Conservation (phyloP, 2,329 filamentous ascomycete species). For the Colletotrichum incanum region DNA sequence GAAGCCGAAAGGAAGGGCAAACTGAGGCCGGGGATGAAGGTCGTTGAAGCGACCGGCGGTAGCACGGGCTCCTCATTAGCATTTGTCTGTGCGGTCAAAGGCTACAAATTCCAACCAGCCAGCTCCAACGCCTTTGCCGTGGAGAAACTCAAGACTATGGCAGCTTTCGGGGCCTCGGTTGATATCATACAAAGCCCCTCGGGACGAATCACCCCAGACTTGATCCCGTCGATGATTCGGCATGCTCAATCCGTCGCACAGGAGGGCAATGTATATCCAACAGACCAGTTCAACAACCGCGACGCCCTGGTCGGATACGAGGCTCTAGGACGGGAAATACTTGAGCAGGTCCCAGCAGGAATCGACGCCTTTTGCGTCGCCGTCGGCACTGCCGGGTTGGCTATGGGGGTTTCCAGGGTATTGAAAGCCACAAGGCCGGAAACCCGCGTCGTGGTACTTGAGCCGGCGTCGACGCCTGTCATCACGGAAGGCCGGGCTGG, state of each 20-base stretch:
- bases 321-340: slow-evolving; percentile 20
- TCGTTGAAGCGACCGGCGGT: slow-evolving; percentile 41
- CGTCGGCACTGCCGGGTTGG: slow-evolving; percentile 38
- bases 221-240: slow-evolving; percentile 24
- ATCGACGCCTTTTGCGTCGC: slow-evolving; percentile 41
- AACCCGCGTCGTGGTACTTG: slow-evolving; percentile 15
- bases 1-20: slow-evolving; percentile 27
- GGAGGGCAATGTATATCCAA: slow-evolving; percentile 21
- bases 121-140: slow-evolving; percentile 26
- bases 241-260: not conserved
- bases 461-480: slow-evolving; percentile 19
- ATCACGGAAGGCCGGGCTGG: slow-evolving; percentile 9
- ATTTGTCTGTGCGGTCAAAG: slow-evolving; percentile 45
- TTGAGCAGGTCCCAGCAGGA: slow-evolving; percentile 21
- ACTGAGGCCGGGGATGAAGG: slow-evolving; percentile 23
- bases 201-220: slow-evolving; percentile 30
- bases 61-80: slow-evolving; percentile 41
- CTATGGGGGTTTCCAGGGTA: slow-evolving; percentile 32
- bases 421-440: slow-evolving; percentile 1
- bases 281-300: slow-evolving; percentile 38
- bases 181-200: slow-evolving; percentile 33
- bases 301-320: slow-evolving; percentile 39
- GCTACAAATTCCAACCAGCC: slow-evolving; percentile 44
- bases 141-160: slow-evolving; percentile 41
- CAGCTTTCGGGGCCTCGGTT: slow-evolving; percentile 36